Evolutionary conservation across 1,284 basidiomycete species (phyloP).

Genomic region (Trichosporon coremiiforme): DNA sequence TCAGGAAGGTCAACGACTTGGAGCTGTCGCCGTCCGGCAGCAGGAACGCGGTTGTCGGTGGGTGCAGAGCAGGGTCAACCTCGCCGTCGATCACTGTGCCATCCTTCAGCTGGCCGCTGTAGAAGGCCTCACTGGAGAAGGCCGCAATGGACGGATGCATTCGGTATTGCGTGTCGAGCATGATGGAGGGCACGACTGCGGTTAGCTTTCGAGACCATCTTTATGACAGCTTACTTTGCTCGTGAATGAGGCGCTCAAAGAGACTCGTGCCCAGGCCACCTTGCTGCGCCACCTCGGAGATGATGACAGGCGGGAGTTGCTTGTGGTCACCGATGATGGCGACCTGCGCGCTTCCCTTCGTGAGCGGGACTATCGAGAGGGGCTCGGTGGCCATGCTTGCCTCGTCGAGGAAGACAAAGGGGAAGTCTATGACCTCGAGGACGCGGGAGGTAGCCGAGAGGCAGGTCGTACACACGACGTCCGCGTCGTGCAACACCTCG

Average conservation of each 20-base stretch:
- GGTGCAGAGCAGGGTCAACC: conserved; percentile 61
- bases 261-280: conserved; percentile 78
- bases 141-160: conserved; percentile 89
- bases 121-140: conserved; percentile 84
- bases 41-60: conserved; percentile 62
- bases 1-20: conserved; percentile 68
- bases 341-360: conserved; percentile 82
- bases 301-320: conserved; percentile 88
- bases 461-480: conserved; percentile 84
- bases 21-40: conserved; percentile 29
- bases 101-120: conserved; percentile 68
- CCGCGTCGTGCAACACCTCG: conserved; percentile 67
- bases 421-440: conserved; percentile 72
- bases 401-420: conserved; percentile 91
- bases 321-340: conserved; percentile 94
- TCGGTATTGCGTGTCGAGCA: conserved; percentile 89
- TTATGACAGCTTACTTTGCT: conserved; percentile 63
- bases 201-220: conserved; percentile 17
- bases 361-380: conserved; percentile 77
- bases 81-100: conserved; percentile 67
- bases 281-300: conserved; percentile 68
- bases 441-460: conserved; percentile 66
- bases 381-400: conserved; percentile 96
- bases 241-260: conserved; percentile 82
- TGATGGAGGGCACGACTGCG: conserved; percentile 69